Conservation (phyloP, 1,139 yeast species). For the Candida frijolesensis region DNA sequence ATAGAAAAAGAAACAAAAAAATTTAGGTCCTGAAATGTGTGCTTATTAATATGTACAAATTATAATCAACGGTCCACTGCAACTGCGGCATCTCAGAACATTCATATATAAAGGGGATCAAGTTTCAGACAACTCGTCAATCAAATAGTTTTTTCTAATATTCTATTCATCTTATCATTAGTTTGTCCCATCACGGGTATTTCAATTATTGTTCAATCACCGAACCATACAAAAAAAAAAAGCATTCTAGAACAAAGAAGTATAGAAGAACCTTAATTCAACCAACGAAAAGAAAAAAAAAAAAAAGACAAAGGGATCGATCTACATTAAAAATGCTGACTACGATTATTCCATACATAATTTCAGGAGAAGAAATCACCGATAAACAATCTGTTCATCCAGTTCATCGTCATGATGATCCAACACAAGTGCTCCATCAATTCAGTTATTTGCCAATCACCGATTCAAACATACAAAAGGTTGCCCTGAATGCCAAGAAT, state of each 20-base stretch:
- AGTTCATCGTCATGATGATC: constrained; percentile 17
- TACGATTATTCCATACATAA: constrained; percentile 19
- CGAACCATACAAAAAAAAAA: no score
- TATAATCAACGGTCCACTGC: background rate
- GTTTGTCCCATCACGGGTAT: no score
- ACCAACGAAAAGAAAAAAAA: background rate
- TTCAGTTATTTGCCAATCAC: constrained; percentile 14
- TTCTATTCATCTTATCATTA: no score
- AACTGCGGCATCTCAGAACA: no score
- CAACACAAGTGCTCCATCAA: constrained; percentile 16
- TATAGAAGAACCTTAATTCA: no score
- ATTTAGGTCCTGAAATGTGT: background rate
- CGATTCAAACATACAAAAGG: constrained; percentile 7
- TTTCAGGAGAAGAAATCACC: constrained; percentile 21
- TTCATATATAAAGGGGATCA: no score
- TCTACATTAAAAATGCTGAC: background rate
- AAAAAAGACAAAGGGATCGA: background rate
- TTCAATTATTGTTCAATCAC: no score
- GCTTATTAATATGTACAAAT: background rate
- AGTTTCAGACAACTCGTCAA: no score
- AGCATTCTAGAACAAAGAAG: no score
- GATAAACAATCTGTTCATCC: constrained; percentile 13
- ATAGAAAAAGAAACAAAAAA: no score
- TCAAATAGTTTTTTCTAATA: no score
- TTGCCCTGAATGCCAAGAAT: constrained; percentile 18